Base-by-base conservation (phyloP, 495 filamentous ascomycete genomes). In the Chaetomidium leptoderma region DNA sequence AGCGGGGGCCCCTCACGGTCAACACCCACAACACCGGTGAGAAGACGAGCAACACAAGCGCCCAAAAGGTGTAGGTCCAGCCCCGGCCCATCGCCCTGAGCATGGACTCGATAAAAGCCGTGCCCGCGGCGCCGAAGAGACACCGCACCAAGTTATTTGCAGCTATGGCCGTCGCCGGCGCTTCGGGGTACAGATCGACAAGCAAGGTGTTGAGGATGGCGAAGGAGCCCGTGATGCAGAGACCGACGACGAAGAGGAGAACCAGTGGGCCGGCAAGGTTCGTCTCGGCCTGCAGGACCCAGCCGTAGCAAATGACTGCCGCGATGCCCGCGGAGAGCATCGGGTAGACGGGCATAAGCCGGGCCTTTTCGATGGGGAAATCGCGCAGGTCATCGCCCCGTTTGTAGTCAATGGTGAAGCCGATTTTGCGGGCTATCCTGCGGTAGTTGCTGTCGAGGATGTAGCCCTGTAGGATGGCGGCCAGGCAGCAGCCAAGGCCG, bases 361-460 rank as follows among this genome's bases (percentile, higher is more conserved):
- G 78, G 8, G 83, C 85, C 47, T 77, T 75, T 59, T 89, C 86
- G 46, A 89, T 81, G 9, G 86, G 86, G 39, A 86, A 89, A 6
- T 76, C 69, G 2, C 63, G 62, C 16, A 85, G 67, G 52, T 86
- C 78, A 37, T 78, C 74, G 13, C 77, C 74, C 3, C 78, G 77
- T 47, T 77, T 78, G 35, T 74, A 75, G 23, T 79, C 73, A 24
- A 84, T 64, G 3, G 72, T 73, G 27, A 86, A 65, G 3, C 77
- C 76, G 5, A 76, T 64, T 11, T 71, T 71, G 32, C 64, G 66
- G 8, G 83, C 82, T 39, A 74, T 71, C n/a, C 74, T 74, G 4
- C 78, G 70, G 60, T 82, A 86, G 63, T 83, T 81, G 67, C 69
- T 74, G 62, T 85, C 81, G 24, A 83, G 66, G 2, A 84, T 61